Evolutionary conservation across 129 eudicot genomes (phyloP), one percentile per base, ranked within the genome.

Genomic region (Tanacetum coccineum): DNA sequence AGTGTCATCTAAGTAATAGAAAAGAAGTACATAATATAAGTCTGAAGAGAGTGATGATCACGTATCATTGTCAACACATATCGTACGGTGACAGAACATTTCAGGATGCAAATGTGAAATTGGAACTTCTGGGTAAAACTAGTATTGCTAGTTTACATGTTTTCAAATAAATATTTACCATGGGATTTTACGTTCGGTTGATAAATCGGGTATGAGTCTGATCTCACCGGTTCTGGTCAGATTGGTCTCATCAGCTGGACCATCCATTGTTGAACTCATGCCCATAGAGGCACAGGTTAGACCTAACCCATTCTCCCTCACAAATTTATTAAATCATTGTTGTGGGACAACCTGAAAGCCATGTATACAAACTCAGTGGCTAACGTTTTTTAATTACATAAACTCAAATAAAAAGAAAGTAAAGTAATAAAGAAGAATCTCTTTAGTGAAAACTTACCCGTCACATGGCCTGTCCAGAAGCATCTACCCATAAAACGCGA

Each of bases 391-490:
- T 21, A 13, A 59, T 19, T 26, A 56, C 58, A 55, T 26, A 14
- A 20, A 64, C 21, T 28, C 50, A 50, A 17, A 61, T 28, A 25
- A 39, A 45, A 3, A 62, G 55, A 12, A 15, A 36, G 15, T 4
- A 36, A 17, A 36, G 39, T 19, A 11, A 67, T 3, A 30, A 9
- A 11, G 14, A 26, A 59, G 44, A 30, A 20, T 30, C 11, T 25
- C 18, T 17, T 28, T 60, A 6, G 56, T 46, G 18, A 76, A 19
- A 70, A 66, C 94, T 76, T 87, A 89, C 99, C 66, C 97, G 99
- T 60, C 99, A 94, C 74, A 97, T 79, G 62, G 80, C 85, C 70
- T 94, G 99, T 64, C 99, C 99, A 59, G 99, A 89, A 62, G 93
- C 73, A 79, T 94, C 99, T 13, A 85, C 80, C 99, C 99, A 94